Base-by-base conservation (phyloP, 202 grass and related monocot species). In the Hordeum pubiflorum region DNA sequence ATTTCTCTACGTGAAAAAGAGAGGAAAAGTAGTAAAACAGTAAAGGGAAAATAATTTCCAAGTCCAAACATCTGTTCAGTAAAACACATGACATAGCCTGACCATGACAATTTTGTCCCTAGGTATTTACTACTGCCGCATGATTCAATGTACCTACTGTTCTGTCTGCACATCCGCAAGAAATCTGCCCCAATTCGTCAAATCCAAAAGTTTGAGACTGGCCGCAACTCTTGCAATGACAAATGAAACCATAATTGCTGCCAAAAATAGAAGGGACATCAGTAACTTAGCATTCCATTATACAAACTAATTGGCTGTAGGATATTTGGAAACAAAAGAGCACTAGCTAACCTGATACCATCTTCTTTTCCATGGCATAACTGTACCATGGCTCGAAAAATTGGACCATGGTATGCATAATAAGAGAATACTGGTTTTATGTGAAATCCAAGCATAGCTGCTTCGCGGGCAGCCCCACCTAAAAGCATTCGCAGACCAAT, bases 401-500 rank as follows among this genome's bases (percentile, higher is more conserved):
- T 72, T 44, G 92, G 92, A 78, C 92, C 94, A 26, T 94, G 94
- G 69, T 69, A 94, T 0, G 90, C 91, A 41, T 93, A 98, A 85
- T 94, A 98, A 11, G 92, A 98, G 80, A 98, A 94, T 27, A 98
- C 39, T 50, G 95, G 95, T 56, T 52, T 84, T 89, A 98, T 80
- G 60, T 91, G 95, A 89, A 89, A 94, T 63, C 95, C 95, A 34
- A 91, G 58, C 63, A 91, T 79, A 83, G 92, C 89, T 76, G 92
- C 92, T 93, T 98, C 92, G 21, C 90, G 62, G 63, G 88, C 79
- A 46, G 88, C 95, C 29, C 88, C 95, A 82, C 95, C 95, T 89
- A 98, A 83, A 86, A 98, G 92, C 95, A 94, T 93, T 82, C 92
- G 88, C 67, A 98, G 89, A 89, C 95, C 92, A 4, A 98, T 43